phyloP scores from a whole-genome alignment of 441 rosid species.

The Melianthus villosus region DNA sequence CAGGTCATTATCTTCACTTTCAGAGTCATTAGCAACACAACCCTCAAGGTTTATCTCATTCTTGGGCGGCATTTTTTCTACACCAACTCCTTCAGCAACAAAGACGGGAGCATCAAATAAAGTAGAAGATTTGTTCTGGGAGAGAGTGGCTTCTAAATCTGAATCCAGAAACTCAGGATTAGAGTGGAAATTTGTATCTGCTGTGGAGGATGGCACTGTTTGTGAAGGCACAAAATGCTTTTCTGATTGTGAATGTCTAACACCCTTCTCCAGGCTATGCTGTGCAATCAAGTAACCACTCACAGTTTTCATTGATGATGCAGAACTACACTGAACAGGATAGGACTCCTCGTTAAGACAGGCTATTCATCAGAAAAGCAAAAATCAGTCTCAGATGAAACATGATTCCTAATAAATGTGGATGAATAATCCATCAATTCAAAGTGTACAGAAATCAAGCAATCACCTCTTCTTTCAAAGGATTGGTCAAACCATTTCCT shows the following conservation, averaged over 20 bases:
- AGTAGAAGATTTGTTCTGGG: slow-evolving; percentile 48
- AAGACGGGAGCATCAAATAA: slow-evolving; percentile 31
- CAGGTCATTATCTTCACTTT: slow-evolving; percentile 64
- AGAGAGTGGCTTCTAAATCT: slow-evolving; percentile 61
- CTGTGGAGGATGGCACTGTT: slow-evolving; percentile 23
- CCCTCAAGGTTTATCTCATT: slow-evolving; percentile 34
- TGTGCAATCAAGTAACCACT: slow-evolving; percentile 23
- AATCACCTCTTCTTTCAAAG: slow-evolving; percentile 60
- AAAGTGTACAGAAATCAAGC: slow-evolving; percentile 6
- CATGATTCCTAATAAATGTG: too few species aligned
- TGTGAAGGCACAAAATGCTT: slow-evolving; percentile 22
- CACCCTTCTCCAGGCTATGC: slow-evolving; percentile 36
- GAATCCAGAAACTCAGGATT: slow-evolving; percentile 35
- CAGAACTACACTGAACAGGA: slow-evolving; percentile 50
- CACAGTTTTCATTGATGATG: slow-evolving; percentile 27
- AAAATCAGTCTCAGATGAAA: slow-evolving; percentile 18
- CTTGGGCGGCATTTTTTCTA: slow-evolving; percentile 17
- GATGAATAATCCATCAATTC: slow-evolving; percentile 5
- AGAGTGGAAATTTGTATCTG: slow-evolving; percentile 33
- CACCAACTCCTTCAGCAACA: slow-evolving; percentile 25
- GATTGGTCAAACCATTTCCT: slow-evolving; percentile 90
- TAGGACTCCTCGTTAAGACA: slow-evolving; percentile 83
- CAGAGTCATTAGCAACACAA: slow-evolving; percentile 66
- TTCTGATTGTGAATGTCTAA: slow-evolving; percentile 27
- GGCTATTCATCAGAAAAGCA: slow-evolving; percentile 36